Base-by-base conservation (phyloP, 495 filamentous ascomycete species). In the Aspergillus asperescens region DNA sequence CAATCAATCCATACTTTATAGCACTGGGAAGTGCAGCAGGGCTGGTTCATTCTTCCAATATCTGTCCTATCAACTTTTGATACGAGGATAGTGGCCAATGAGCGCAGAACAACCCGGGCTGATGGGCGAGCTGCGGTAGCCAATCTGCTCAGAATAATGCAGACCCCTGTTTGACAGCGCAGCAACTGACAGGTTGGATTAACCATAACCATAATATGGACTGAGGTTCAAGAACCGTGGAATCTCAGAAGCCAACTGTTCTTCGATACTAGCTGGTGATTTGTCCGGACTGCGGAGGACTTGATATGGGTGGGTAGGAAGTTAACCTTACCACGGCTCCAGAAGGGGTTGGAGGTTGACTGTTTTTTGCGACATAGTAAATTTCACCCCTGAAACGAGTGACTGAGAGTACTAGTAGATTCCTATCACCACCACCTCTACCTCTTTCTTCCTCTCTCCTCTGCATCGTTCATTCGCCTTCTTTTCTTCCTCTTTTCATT, bases 311-410 rank as follows among this genome's bases (percentile, higher is more conserved):
- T 35, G 32, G 32, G 32, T n/a, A 49, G 18, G 52, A 56, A 35
- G 13, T 16, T 12, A 35, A 35, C 32, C 32, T n/a, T n/a, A 52
- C 52, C 52, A 52, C 43, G 57, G 52, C 49, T 45, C 50, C 35
- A 22, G 42, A 24, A 35, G 32, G 24, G 46, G 22, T 6, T 35
- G 12, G 22, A 22, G 13, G 27, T n/a, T n/a, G n/a, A 7, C 50
- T 44, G 18, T 58, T 48, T 56, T 54, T 56, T 42, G 53, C 48
- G 37, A 37, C 44, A 55, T 61, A 55, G 38, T 58, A 54, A 52
- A 52, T 57, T 59, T 52, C 56, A 57, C 57, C 61, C 57, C 61
- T 63, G 57, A 63, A 63, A 63, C 57, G 44, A 50, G 39, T 32
- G 31, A 38, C 40, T 35, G 32, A 42, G 29, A 55, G 22, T 24